Percentiles rank a stretch among this genome's conserved stretches.
phyloP scores from a whole-genome alignment of 2,329 filamentous ascomycete genomes.

The Aspergillus ustus region DNA sequence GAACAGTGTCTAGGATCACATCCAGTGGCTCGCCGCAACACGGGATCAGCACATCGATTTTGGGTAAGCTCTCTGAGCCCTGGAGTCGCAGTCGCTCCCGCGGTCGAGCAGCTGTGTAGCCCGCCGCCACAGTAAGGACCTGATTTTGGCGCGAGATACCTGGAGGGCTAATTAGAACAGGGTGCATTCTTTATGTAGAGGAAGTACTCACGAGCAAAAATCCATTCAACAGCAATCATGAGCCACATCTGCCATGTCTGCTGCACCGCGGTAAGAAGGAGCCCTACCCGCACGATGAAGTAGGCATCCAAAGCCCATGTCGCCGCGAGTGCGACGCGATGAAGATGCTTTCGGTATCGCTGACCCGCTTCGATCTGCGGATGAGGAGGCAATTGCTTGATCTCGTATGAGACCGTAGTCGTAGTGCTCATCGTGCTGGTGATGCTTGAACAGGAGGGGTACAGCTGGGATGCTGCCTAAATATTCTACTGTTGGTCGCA shows the following conservation, averaged over 20 bases:
- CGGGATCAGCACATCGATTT: constrained; percentile 61
- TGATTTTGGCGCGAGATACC: background rate
- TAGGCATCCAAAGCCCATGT: constrained; percentile 28
- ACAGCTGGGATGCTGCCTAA: background rate
- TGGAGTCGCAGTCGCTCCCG: constrained; percentile 30
- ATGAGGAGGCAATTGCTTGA: constrained; percentile 29
- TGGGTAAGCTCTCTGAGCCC: constrained; percentile 52
- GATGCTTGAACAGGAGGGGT: background rate
- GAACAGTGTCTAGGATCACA: constrained; percentile 61
- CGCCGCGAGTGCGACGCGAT: constrained; percentile 22
- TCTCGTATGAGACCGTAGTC: constrained; percentile 10
- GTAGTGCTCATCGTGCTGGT: background rate
- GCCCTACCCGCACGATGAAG: constrained; percentile 24
- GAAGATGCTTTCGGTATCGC: constrained; percentile 25
- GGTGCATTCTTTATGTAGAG: background rate
- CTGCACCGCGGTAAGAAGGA: constrained; percentile 13
- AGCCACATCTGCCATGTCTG: constrained; percentile 33
- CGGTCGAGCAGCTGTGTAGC: constrained; percentile 2
- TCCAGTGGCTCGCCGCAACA: constrained; percentile 63
- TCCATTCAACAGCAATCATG: constrained; percentile 32
- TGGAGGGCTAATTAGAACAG: background rate
- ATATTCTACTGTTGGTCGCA: constrained; percentile 9
- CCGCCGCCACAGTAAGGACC: background rate
- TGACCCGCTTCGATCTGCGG: constrained; percentile 19
- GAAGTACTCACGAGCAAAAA: constrained; percentile 29